Evolutionary conservation across 2,329 filamentous ascomycete species (phyloP).

Genomic region (Alternaria longipes): DNA sequence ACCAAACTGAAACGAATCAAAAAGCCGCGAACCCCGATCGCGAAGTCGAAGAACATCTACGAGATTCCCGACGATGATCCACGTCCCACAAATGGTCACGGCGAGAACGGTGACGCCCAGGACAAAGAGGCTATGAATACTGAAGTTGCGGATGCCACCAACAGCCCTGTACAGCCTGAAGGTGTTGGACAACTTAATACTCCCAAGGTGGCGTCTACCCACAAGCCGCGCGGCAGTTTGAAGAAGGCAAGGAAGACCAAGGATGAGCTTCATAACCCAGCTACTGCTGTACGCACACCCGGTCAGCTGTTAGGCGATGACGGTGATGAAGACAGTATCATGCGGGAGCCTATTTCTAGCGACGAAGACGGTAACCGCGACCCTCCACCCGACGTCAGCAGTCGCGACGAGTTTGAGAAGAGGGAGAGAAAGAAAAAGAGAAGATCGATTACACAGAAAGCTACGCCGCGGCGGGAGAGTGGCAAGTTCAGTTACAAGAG

Average conservation of each 20-base stretch:
- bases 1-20: slow-evolving; percentile 13
- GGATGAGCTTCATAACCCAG: not conserved
- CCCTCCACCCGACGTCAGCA: not conserved
- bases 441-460: not conserved
- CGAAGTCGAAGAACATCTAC: slow-evolving; percentile 2
- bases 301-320: not conserved
- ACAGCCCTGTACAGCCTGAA: not conserved
- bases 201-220: not conserved
- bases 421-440: not conserved
- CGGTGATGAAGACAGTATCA: not conserved
- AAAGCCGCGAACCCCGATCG: slow-evolving; percentile 9
- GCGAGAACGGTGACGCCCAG: not conserved
- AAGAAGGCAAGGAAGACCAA: not conserved
- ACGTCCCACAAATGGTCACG: not conserved
- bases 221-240: not conserved
- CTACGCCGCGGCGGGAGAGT: not conserved
- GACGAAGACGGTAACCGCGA: not conserved
- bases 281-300: slow-evolving; percentile 8
- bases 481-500: not conserved
- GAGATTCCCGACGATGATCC: slow-evolving; percentile 11
- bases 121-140: not conserved
- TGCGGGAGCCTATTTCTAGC: slow-evolving; percentile 2
- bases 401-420: not conserved
- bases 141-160: not conserved
- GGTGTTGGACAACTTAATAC: not conserved